These are phyloP conservation scores for Microbotryum saponariae DNA, from an alignment of 1,284 basidiomycete genomes.

Conservation along the genomic window DNA sequence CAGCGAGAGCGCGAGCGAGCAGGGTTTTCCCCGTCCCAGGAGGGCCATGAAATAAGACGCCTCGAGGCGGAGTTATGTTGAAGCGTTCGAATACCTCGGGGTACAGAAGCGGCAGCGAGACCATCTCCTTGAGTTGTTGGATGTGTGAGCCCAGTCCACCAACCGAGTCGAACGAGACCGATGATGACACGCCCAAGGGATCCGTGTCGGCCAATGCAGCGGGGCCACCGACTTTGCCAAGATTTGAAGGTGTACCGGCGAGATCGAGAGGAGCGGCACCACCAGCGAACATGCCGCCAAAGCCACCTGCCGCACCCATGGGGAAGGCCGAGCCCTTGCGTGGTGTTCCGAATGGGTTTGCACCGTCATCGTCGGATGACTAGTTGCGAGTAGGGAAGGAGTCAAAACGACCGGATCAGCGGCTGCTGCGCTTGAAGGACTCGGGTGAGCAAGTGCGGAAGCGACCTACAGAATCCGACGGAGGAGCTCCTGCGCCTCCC, in stretches of 20 bases:
- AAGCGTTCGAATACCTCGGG: constrained; percentile 97
- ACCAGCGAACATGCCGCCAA: constrained; percentile 33
- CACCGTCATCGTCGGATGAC: constrained; percentile 33
- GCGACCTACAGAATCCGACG: constrained; percentile 26
- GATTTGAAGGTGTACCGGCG: constrained; percentile 47
- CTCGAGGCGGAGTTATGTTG: constrained; percentile 87
- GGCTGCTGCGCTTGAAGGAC: not conserved
- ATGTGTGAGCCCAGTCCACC: constrained; percentile 95
- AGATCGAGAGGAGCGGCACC: constrained; percentile 33
- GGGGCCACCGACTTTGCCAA: constrained; percentile 71
- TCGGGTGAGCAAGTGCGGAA: not conserved
- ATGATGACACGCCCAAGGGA: constrained; percentile 86
- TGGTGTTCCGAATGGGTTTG: constrained; percentile 20
- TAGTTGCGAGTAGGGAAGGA: not conserved
- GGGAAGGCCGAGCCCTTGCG: constrained; percentile 32
- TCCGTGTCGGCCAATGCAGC: constrained; percentile 87
- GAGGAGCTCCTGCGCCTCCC: constrained; percentile 13
- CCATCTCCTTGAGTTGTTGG: constrained; percentile 98
- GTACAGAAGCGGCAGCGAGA: constrained; percentile 86
- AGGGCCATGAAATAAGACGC: constrained; percentile 94
- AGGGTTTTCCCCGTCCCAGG: constrained; percentile 93
- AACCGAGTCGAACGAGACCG: constrained; percentile 94
- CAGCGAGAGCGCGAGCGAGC: constrained; percentile 85
- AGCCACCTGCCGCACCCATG: constrained; percentile 29
- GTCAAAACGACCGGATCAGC: not conserved